phyloP scores from a whole-genome alignment of 352 stramenopile species.

The Pythium monospermum region DNA sequence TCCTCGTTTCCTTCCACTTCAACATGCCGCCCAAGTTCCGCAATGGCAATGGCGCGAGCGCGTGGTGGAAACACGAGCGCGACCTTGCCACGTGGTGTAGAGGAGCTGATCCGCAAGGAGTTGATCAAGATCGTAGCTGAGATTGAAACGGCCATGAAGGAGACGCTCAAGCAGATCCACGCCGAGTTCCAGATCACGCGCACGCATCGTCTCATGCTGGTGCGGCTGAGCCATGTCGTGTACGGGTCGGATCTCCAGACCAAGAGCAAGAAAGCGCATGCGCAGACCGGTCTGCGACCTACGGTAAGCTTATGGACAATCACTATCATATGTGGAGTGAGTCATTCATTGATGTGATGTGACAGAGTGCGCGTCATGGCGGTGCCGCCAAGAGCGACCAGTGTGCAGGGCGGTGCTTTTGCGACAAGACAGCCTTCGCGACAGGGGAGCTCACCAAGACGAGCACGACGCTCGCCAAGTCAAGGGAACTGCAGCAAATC shows the following conservation, averaged over 20 bases:
- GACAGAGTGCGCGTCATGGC: slow-evolving; percentile 23
- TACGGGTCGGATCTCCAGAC: slow-evolving; percentile 46
- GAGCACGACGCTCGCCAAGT: slow-evolving; percentile 15
- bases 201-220: slow-evolving; percentile 44
- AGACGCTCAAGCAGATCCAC: slow-evolving; percentile 41
- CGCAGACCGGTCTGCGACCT: slow-evolving; percentile 7
- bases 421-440: slow-evolving; percentile 31
- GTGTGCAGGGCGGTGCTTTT: slow-evolving; percentile 43
- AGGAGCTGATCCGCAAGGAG: slow-evolving; percentile 51
- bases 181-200: slow-evolving; percentile 57
- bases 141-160: slow-evolving; percentile 34
- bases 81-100: slow-evolving; percentile 9
- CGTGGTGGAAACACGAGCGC: no score
- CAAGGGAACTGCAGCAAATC: slow-evolving; percentile 45
- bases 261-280: neutral
- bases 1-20: neutral
- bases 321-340: neutral
- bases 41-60: no score
- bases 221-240: slow-evolving; percentile 49
- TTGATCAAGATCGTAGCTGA: slow-evolving; percentile 38
- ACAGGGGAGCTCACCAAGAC: slow-evolving; percentile 19
- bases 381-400: slow-evolving; percentile 12
- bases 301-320: slow-evolving; percentile 7
- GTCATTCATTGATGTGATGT: no score
- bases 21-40: slow-evolving; percentile 5